phyloP scores from a whole-genome alignment of 306 rosid species.

The Trifolium subterraneum region DNA sequence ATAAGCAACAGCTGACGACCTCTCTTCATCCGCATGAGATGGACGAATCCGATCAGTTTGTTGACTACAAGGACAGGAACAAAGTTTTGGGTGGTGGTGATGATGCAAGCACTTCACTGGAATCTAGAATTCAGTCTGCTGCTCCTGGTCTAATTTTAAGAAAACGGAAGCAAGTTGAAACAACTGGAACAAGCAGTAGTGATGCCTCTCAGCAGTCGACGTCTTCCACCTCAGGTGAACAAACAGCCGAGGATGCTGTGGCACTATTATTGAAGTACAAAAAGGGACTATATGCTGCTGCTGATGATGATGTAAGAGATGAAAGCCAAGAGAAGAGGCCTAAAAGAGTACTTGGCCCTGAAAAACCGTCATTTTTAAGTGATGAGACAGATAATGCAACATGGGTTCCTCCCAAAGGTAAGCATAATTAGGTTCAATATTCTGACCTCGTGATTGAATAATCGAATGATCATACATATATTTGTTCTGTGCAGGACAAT shows the following conservation, averaged over 20 bases:
- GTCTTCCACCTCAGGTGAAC: constrained; percentile 58
- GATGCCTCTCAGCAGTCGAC: constrained; percentile 51
- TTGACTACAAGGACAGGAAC: constrained; percentile 89
- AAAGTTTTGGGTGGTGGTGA: constrained; percentile 54
- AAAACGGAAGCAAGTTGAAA: constrained; percentile 77
- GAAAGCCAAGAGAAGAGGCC: constrained; percentile 59
- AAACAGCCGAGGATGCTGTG: constrained; percentile 90
- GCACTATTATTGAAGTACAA: constrained; percentile 83
- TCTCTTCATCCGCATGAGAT: constrained; percentile 43
- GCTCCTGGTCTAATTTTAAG: constrained; percentile 88
- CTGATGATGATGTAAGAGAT: constrained; percentile 47
- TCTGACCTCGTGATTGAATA: constrained; percentile 9
- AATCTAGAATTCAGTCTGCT: constrained; percentile 73
- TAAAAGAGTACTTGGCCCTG: constrained; percentile 84
- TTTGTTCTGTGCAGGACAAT: constrained; percentile 75
- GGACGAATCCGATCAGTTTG: constrained; percentile 66
- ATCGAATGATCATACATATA: constrained; percentile 25
- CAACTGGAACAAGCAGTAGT: constrained; percentile 43
- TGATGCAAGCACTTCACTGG: constrained; percentile 40
- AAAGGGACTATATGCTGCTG: constrained; percentile 64
- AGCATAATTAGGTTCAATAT: constrained; percentile 32
- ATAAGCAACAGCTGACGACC: constrained; percentile 47
- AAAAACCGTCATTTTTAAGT: constrained; percentile 80
- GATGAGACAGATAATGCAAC: constrained; percentile 57
- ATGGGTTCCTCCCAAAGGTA: constrained; percentile 97